These are phyloP conservation scores for Guyanaporus albipodus DNA, from an alignment of 768 basidiomycete species.

Conservation along the genomic window DNA sequence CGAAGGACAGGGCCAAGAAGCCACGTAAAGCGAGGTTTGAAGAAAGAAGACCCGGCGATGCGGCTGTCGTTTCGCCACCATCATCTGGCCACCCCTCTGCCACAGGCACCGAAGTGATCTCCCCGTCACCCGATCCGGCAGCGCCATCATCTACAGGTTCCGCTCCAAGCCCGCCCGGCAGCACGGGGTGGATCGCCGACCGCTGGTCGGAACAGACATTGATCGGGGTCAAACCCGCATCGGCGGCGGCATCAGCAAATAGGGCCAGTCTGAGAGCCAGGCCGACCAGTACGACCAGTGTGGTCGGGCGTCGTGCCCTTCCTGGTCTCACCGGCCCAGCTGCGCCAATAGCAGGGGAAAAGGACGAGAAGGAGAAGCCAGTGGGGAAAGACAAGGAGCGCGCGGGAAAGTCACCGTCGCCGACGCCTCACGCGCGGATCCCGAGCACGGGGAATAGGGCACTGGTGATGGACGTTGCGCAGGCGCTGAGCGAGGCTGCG, in stretches of 20 bases:
- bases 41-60: conserved; percentile 6
- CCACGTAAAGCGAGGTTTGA: conserved; percentile 46
- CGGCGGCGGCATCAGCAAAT: neutral
- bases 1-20: conserved; percentile 68
- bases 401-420: conserved; percentile 24
- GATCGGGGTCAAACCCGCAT: conserved; percentile 31
- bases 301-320: conserved; percentile 39
- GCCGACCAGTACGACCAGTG: conserved; percentile 18
- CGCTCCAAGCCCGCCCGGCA: neutral
- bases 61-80: neutral
- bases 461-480: conserved; percentile 77
- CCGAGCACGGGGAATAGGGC: conserved; percentile 67
- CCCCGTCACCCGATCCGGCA: conserved; percentile 1
- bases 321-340: conserved; percentile 35
- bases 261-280: conserved; percentile 9
- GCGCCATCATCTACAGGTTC: conserved; percentile 1
- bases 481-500: conserved; percentile 44
- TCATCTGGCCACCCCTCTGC: neutral
- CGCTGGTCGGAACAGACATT: conserved; percentile 32
- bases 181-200: conserved; percentile 24
- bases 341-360: neutral
- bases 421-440: conserved; percentile 49
- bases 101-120: neutral
- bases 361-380: conserved; percentile 7
- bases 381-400: conserved; percentile 21